Evolutionary conservation across 805 yeast species (phyloP).

Genomic region (Teunomyces funiuensis): DNA sequence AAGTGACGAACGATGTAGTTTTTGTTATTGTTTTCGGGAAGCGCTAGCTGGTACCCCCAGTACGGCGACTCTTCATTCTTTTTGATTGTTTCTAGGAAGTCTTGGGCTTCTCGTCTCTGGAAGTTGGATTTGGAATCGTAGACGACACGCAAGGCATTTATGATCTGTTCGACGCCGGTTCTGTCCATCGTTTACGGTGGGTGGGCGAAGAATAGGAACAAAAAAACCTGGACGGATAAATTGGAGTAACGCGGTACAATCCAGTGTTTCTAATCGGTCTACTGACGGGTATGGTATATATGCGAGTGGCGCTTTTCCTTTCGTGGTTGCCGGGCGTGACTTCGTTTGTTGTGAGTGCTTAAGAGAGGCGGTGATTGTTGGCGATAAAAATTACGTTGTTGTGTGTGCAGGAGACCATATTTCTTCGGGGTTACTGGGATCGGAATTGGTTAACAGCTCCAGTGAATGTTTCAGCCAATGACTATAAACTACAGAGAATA

Average conservation of each 20-base stretch:
- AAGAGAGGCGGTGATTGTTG: conserved; percentile 5
- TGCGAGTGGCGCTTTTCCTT: neutral
- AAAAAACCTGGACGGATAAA: neutral
- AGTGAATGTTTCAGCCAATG: too few species aligned
- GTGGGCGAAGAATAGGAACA: neutral
- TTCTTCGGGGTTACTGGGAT: neutral
- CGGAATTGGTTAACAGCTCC: too few species aligned
- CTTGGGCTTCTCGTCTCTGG: conserved; percentile 54
- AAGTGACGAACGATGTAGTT: conserved; percentile 82
- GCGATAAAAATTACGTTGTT: neutral
- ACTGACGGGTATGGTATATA: neutral
- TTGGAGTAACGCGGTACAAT: neutral
- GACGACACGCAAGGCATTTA: conserved; percentile 72
- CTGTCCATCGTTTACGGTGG: conserved; percentile 53
- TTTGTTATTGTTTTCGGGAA: conserved; percentile 54
- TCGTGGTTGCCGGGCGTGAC: neutral
- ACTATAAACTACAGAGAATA: too few species aligned
- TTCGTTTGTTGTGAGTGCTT: neutral
- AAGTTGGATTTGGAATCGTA: conserved; percentile 67
- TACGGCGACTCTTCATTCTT: conserved; percentile 79
- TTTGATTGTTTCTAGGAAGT: conserved; percentile 73
- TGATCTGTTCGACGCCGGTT: conserved; percentile 69
- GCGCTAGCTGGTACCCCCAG: conserved; percentile 88
- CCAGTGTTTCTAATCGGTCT: neutral
- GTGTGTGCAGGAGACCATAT: neutral